Percentiles rank a stretch among this genome's conserved stretches.
Evolutionary conservation across 345 rosid species (phyloP).

Genomic region (Acer saccharum): DNA sequence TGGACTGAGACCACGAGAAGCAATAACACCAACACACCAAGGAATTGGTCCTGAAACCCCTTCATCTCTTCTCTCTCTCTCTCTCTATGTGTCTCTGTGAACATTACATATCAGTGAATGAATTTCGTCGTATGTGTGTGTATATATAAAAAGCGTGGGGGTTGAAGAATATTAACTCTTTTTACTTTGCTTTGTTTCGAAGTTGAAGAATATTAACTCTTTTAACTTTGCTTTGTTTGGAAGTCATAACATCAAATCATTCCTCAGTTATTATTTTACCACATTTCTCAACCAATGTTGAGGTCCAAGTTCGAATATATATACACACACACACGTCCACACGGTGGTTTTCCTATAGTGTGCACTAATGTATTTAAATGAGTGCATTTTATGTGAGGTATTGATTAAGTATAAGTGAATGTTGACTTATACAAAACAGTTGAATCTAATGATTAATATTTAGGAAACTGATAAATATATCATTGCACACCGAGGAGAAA

Average conservation of each 20-base stretch:
- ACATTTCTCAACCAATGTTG: too few relatives aligned
- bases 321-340: too few relatives aligned
- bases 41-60: slow-evolving; percentile 12
- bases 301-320: too few relatives aligned
- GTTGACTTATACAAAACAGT: too few relatives aligned
- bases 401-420: too few relatives aligned
- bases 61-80: slow-evolving; percentile 20
- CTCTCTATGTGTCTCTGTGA: background rate
- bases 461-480: too few relatives aligned
- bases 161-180: background rate
- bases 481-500: too few relatives aligned
- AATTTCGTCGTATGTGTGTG: background rate
- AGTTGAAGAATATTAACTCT: background rate
- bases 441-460: too few relatives aligned
- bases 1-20: slow-evolving; percentile 22
- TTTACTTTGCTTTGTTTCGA: background rate
- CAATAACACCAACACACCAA: slow-evolving; percentile 26
- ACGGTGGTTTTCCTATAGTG: too few relatives aligned
- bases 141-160: background rate
- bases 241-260: slow-evolving; percentile 19
- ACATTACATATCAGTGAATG: background rate
- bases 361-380: too few relatives aligned
- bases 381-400: too few relatives aligned
- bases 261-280: background rate
- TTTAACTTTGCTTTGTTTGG: slow-evolving; percentile 26